Conservation (phyloP, 2,329 filamentous ascomycete genomes). For the Pseudogymnoascus sp. region DNA sequence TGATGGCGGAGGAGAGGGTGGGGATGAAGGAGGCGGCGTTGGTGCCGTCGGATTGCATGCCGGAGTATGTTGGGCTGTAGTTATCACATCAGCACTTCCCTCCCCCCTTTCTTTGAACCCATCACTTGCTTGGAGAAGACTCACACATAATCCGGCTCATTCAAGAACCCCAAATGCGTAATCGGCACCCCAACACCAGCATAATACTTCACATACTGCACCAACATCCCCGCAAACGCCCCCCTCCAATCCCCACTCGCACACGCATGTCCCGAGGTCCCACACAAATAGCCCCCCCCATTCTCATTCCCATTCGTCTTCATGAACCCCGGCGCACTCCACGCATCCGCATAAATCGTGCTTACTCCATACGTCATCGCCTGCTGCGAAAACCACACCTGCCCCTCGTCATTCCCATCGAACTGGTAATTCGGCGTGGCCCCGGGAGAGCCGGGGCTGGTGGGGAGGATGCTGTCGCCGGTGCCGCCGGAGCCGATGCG, state of each 20-base stretch:
- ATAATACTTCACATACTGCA: constrained; percentile 39
- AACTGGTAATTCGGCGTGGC: constrained; percentile 37
- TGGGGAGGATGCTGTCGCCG: constrained; percentile 36
- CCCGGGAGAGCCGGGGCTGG: constrained; percentile 35
- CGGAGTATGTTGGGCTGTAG: constrained; percentile 32
- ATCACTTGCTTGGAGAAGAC: constrained; percentile 12
- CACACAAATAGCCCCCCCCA: constrained; percentile 39
- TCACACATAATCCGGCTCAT: constrained; percentile 35
- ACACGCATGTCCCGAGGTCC: constrained; percentile 34
- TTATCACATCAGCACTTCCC: not conserved
- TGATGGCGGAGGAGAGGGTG: constrained; percentile 33
- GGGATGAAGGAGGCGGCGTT: constrained; percentile 45
- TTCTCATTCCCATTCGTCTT: constrained; percentile 40
- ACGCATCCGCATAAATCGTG: constrained; percentile 41
- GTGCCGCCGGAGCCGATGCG: constrained; percentile 37
- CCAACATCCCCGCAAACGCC: constrained; percentile 41
- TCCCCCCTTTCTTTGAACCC: not conserved
- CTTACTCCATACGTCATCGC: constrained; percentile 37
- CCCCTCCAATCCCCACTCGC: constrained; percentile 38
- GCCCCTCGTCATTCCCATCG: constrained; percentile 40
- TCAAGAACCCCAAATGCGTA: constrained; percentile 37
- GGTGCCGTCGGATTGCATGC: constrained; percentile 38
- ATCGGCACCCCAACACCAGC: constrained; percentile 32
- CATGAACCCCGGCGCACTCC: constrained; percentile 45
- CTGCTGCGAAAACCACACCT: constrained; percentile 45